Evolutionary conservation across 2,329 filamentous ascomycete genomes (phyloP).

Genomic region (Pseudogymnoascus sp.): DNA sequence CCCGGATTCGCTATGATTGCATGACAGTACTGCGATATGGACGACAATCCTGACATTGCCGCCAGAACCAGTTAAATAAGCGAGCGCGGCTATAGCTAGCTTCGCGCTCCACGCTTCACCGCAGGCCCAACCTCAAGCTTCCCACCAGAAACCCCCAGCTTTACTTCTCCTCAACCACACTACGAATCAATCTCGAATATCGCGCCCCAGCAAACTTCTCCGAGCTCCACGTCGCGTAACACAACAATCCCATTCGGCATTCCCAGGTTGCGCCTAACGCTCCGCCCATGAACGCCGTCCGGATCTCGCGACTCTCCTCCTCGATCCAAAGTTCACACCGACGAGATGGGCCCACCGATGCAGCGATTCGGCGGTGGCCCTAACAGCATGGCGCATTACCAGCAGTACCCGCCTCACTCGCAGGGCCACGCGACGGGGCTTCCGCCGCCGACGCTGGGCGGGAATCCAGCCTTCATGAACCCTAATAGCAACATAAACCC

Average conservation of each 20-base stretch:
- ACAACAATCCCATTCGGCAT: neutral
- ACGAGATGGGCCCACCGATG: conserved; percentile 30
- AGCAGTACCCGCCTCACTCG: conserved; percentile 39
- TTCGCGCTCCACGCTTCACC: conserved; percentile 8
- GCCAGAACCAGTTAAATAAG: conserved; percentile 9
- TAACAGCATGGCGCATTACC: conserved; percentile 34
- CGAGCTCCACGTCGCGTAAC: neutral
- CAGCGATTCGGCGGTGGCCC: conserved; percentile 29
- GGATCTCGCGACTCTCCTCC: conserved; percentile 25
- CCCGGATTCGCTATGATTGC: conserved; percentile 8
- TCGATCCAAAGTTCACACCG: conserved; percentile 26
- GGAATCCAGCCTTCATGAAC: conserved; percentile 65
- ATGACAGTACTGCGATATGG: conserved; percentile 7
- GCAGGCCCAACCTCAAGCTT: neutral
- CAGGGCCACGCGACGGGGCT: conserved; percentile 41
- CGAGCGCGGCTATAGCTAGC: conserved; percentile 9
- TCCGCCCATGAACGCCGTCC: conserved; percentile 29
- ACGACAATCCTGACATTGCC: conserved; percentile 1
- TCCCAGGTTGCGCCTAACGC: conserved; percentile 17
- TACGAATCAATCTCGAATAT: neutral
- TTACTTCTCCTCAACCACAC: neutral
- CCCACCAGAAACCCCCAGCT: neutral
- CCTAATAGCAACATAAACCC: conserved; percentile 62
- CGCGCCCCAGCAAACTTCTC: neutral
- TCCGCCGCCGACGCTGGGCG: conserved; percentile 51